Evolutionary conservation across 805 yeast species (phyloP), one percentile per base, ranked within the genome.

Genomic region (Suhomyces sp.): DNA sequence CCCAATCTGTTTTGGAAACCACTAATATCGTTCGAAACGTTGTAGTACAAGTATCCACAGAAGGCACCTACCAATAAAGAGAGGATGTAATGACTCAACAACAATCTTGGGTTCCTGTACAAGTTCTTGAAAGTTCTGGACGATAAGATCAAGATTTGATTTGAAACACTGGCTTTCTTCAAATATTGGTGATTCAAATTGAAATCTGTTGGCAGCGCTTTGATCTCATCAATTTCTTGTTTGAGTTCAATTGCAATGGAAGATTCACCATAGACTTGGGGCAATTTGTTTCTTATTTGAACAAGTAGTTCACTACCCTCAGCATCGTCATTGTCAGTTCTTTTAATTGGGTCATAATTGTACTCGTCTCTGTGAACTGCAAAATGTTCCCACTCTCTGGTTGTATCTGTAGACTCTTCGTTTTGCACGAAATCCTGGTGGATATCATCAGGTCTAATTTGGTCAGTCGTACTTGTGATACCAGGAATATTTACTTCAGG

Each of bases 1-100:
- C 99, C 99, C 58, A 94, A 77, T 61, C 99, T 80, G 70, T 94
- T 94, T 69, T 94, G 99, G 76, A 94, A 94, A 0, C 99, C 99
- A 62, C 96, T 85, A 51, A 94, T 93, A 67, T 93, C 97, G 65
- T 90, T 88, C 42, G 85, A 76, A 24, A 93, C 85, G 63, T 90
- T 79, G 71, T 86, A 93, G 68, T 94, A 94, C 41, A 94, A 75
- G 48, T 82, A 82, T 0, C 98, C 97, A 69, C 97, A 86, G 70
- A 93, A 88, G 4, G 85, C 64, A 0, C 96, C 97, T 68, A 93
- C 82, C 13, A 85, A 67, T 7, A 89, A 69, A 0, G 97, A 86
- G 54, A 93, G 75, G 1, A 87, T 73, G 64, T 93, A 93, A 63
- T 94, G 96, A 1, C 94, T 88, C 54, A 91, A 67, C 50, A 94